Base-by-base conservation (phyloP, 768 basidiomycete species). In the Hysterangium stoloniferum region DNA sequence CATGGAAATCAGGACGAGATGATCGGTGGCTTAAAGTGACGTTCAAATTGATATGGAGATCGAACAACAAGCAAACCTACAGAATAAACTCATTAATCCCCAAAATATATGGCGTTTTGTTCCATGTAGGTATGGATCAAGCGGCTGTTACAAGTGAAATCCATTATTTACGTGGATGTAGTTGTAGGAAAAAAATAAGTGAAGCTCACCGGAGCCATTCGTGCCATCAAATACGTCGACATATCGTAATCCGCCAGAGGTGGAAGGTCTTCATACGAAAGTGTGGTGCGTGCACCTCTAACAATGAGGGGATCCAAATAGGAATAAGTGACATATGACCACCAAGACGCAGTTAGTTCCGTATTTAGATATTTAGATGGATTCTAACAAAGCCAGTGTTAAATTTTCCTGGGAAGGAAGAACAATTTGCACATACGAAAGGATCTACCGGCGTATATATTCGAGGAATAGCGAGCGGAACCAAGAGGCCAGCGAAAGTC, bases 371-470 rank as follows among this genome's bases (percentile, higher is more conserved):
- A 54, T 20, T 47, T 35, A 42, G 59, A 59, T n/a, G 70, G 65
- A 19, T 71, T 61, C 69, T 73, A 32, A 47, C 12, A n/a, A 27
- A 28, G 15, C 56, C 56, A 31, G 55, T 52, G 40, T 22, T n/a
- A 4, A 49, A 1, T 12, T 41, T 3, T n/a, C 4, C 22, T 33
- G 40, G 48, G 25, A 15, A 13, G 6, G 25, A 29, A 24, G 34
- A 12, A 19, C 25, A 28, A 24, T 27, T 22, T 9, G n/a, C 22
- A 56, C 62, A 12, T 19, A 75, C 77, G 61, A 71, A 68, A 1
- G 77, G 73, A 56, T 85, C 75, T 22, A 77, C 66, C 4, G 83
- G 81, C 2, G 73, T 61, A 61, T 85, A 84, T 40, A 68, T 68
- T 13, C 78, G 66, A 4, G 84, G 83, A 35, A 73, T 66, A 38